A percentile compares a stretch with the other conserved stretches of the same genome.
phyloP scores from a whole-genome alignment of 495 filamentous ascomycete species.

The Xylaria acuta region DNA sequence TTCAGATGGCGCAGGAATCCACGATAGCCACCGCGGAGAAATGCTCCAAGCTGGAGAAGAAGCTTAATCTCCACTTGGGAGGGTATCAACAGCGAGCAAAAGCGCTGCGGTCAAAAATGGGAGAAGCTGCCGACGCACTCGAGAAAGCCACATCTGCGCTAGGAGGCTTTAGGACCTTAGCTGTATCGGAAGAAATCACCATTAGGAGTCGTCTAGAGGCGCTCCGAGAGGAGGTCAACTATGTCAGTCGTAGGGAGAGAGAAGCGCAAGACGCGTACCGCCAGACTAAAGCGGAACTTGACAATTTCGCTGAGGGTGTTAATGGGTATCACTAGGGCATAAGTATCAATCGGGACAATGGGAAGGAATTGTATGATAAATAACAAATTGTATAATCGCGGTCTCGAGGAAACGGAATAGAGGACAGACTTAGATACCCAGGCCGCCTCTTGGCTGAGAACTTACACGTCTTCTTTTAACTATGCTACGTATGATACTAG shows the following conservation, averaged over 20 bases:
- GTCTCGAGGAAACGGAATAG: constrained; percentile 24
- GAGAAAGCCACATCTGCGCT: constrained; percentile 74
- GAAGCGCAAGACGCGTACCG: constrained; percentile 90
- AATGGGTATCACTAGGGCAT: constrained; percentile 49
- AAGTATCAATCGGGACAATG: constrained; percentile 1
- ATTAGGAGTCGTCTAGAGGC: constrained; percentile 74
- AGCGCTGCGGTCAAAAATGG: constrained; percentile 77
- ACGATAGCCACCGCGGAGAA: constrained; percentile 75
- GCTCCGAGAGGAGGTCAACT: constrained; percentile 81
- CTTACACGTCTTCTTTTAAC: neutral
- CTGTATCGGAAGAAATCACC: constrained; percentile 78
- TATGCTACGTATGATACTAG: neutral
- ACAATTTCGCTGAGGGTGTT: constrained; percentile 41
- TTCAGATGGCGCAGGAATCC: constrained; percentile 70
- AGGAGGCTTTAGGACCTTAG: constrained; percentile 75
- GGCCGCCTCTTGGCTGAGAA: neutral
- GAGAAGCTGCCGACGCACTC: constrained; percentile 78
- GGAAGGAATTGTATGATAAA: constrained; percentile 25
- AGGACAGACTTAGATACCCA: constrained; percentile 26
- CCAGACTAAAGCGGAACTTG: constrained; percentile 76
- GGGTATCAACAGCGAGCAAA: constrained; percentile 91
- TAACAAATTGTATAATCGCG: constrained; percentile 22
- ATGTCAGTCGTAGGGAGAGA: constrained; percentile 81
- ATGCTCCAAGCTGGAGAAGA: constrained; percentile 90
- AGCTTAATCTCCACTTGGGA: constrained; percentile 83